phyloP scores from a whole-genome alignment of 768 basidiomycete genomes.

The Leccinum barrowsii region DNA sequence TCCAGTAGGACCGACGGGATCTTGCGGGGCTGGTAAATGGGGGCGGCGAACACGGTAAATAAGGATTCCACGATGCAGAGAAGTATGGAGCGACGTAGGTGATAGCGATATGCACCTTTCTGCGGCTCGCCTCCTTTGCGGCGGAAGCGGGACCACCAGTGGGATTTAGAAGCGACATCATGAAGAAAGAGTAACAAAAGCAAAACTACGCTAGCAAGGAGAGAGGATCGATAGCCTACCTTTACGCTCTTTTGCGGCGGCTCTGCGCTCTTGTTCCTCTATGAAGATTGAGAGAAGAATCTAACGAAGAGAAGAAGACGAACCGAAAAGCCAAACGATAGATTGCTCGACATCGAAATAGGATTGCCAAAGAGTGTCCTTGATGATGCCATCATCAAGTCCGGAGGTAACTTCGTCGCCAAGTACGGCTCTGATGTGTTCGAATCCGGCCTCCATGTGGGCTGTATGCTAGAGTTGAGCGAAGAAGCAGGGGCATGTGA shows the following conservation, averaged over 20 bases:
- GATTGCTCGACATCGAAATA: slow-evolving; percentile 83
- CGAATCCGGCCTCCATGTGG: slow-evolving; percentile 68
- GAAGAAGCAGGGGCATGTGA: neutral
- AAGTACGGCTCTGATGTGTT: slow-evolving; percentile 62
- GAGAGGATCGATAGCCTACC: slow-evolving; percentile 57
- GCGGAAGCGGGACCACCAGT: slow-evolving; percentile 35
- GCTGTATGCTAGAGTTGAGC: slow-evolving; percentile 36
- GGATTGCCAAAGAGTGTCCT: slow-evolving; percentile 79
- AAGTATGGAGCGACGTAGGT: slow-evolving; percentile 28
- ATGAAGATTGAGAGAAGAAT: slow-evolving; percentile 4
- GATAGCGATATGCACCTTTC: slow-evolving; percentile 55
- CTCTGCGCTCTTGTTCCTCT: slow-evolving; percentile 70
- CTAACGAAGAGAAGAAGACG: slow-evolving; percentile 23
- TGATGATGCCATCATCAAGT: slow-evolving; percentile 70
- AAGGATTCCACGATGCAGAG: slow-evolving; percentile 11
- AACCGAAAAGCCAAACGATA: slow-evolving; percentile 71
- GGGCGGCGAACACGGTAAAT: slow-evolving; percentile 20
- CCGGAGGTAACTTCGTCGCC: slow-evolving; percentile 64
- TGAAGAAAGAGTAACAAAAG: slow-evolving; percentile 32
- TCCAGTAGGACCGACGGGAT: slow-evolving; percentile 18
- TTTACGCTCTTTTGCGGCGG: slow-evolving; percentile 69
- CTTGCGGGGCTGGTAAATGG: slow-evolving; percentile 18
- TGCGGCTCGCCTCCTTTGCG: slow-evolving; percentile 36
- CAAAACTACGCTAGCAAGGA: slow-evolving; percentile 32
- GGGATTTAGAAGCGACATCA: slow-evolving; percentile 30